Conservation (phyloP, 352 stramenopile species). For the Pythium coloratum region DNA sequence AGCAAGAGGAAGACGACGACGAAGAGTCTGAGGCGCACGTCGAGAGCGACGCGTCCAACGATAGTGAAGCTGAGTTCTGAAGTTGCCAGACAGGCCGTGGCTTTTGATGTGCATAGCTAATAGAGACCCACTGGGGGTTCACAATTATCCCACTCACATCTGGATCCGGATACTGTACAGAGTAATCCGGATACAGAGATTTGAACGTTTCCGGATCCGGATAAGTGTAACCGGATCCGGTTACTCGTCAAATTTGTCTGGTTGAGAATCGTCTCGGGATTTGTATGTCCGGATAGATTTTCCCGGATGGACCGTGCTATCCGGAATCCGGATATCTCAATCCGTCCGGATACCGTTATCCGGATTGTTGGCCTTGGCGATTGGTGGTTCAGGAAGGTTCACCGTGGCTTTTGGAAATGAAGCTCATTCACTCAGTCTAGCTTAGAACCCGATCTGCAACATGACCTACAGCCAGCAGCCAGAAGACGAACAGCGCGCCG, state of each 20-base stretch:
- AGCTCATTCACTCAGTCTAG: conserved; percentile 20
- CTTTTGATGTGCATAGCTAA: conserved; percentile 1
- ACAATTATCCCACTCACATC: neutral
- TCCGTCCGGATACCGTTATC: conserved; percentile 27
- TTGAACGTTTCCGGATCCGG: conserved; percentile 17
- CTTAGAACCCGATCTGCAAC: conserved; percentile 79
- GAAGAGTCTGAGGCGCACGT: conserved; percentile 30
- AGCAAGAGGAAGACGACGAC: conserved; percentile 30
- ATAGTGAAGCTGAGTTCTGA: conserved; percentile 43
- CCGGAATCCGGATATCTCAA: conserved; percentile 23
- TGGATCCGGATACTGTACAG: conserved; percentile 9
- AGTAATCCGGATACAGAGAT: conserved; percentile 11
- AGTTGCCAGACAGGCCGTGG: neutral
- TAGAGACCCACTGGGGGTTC: neutral
- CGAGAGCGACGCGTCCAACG: conserved; percentile 33
- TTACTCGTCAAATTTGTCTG: neutral
- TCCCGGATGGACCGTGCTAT: neutral
- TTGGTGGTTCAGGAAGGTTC: conserved; percentile 63
- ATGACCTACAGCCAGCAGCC: conserved; percentile 91
- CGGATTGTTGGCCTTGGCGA: conserved; percentile 29
- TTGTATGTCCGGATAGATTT: conserved; percentile 24
- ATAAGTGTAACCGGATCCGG: conserved; percentile 16
- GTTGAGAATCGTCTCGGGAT: conserved; percentile 6
- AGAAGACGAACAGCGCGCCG: conserved; percentile 84
- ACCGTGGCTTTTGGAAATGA: neutral